Evolutionary conservation across 148 eudicot genomes (phyloP), one percentile per base, ranked within the genome.

Genomic region (Diospyros lotus): DNA sequence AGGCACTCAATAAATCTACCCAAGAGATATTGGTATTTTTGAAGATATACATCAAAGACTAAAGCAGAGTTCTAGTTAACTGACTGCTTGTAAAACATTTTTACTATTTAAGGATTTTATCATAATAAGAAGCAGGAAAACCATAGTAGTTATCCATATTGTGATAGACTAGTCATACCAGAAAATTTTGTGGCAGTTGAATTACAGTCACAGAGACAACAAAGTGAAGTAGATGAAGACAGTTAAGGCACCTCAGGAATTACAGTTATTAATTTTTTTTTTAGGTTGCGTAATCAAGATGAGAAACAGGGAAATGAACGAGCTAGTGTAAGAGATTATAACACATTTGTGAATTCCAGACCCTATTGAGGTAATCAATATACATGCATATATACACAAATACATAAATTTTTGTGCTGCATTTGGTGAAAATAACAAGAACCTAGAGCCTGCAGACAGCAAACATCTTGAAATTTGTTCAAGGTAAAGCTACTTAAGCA

Each of bases 401-500:
- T 65, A n/a, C 44, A 6, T 44, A 46, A 5, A 40, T 13, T 38
- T 8, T 51, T 1, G 63, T 15, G 51, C n/a, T 18, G 73, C 6
- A 14, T 56, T 28, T 51, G 10, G 52, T 54, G 40, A 75, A 28
- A 28, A 28, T 28, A 28, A 66, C 51, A 55, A 58, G 48, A 28
- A 0, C 46, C 39, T 46, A n/a, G 7, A 5, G 14, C 2, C 39
- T 2, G 17, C 39, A 50, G 45, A 44, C 58, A 6, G 43, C 2
- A 41, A 18, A 67, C 11, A 65, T 38, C 58, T 3, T 48, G 18
- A 73, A 28, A 28, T 73, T 14, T 46, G 13, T 2, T 72, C 15
- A 48, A 58, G 9, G 18, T 59, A 61, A 39, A 76, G 17, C 44
- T 67, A 66, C n/a, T 76, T 43, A 63, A 63, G 71, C 64, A 77